Evolutionary conservation across 495 filamentous ascomycete species (phyloP), one percentile per base, ranked within the genome.

Genomic region (Neurospora terricola): DNA sequence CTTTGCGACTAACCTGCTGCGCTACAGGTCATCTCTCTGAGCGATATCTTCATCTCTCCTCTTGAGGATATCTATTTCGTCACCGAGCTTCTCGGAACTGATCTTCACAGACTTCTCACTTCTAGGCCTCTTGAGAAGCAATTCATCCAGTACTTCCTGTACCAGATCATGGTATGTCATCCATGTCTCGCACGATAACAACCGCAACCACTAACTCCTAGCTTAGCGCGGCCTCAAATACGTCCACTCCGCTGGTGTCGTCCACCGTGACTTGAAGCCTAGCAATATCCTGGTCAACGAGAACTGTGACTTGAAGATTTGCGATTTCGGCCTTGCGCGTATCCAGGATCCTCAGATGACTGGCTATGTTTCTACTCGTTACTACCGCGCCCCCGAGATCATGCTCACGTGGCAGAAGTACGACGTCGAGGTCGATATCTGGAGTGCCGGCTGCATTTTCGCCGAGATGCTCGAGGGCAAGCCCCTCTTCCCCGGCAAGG

Each of bases 361-460:
- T 45, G 96, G 96, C 78, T 99, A 99, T 79, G 96, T 99, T 54
- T 99, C 96, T 69, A 99, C 96, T 70, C 88, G 96, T 85, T 99
- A 99, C 87, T 99, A 99, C 85, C 91, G 96, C 69, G 96, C 96
- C 5, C 96, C 96, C 18, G 96, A 99, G 83, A 99, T 99, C 80
- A 99, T 99, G 96, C 93, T 99, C 78, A 99, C 96, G 62, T 99
- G 96, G 96, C 96, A 99, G 82, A 99, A 98, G 84, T 99, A 99
- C 83, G 96, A 99, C 78, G 93, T 98, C 62, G 96, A 98, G 85
- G 96, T 99, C 70, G 96, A 99, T 82, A 97, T 99, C 78, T 99
- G 96, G 96, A 98, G 95, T 79, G 95, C 96, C 11, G 96, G 95
- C 72, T 99, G 96, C 83, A 99, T 99, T 78, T 99, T 99, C 79